These are phyloP conservation scores for Mucor piriformis DNA, from an alignment of 371 early-diverging fungal species.

Conservation along the genomic window DNA sequence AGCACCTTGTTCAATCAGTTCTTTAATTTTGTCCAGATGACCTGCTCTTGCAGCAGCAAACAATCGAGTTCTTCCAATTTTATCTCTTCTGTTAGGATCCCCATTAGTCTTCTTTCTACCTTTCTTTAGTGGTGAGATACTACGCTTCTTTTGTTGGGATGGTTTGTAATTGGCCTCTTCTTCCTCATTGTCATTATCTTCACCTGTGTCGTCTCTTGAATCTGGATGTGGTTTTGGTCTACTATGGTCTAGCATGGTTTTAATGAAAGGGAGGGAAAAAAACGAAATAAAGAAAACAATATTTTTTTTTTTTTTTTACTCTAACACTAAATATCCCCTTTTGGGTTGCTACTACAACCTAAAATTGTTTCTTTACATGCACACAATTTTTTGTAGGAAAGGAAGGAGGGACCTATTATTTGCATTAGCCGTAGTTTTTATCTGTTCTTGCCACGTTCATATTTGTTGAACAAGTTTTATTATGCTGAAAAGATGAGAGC, in stretches of 20 bases:
- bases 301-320: not conserved
- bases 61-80: conserved; percentile 61
- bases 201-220: too few species aligned
- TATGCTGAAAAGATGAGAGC: too few species aligned
- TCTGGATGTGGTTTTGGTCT: too few species aligned
- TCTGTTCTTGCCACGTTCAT: too few species aligned
- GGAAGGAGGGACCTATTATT: too few species aligned
- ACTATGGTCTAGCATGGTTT: too few species aligned
- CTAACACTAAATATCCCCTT: too few species aligned
- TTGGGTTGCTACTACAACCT: too few species aligned
- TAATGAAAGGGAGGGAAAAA: not conserved
- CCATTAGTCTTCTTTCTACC: conserved; percentile 4
- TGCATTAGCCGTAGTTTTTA: too few species aligned
- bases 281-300: not conserved
- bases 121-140: not conserved
- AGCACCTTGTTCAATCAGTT: conserved; percentile 52
- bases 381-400: too few species aligned
- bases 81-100: conserved; percentile 60
- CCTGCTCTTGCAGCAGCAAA: conserved; percentile 58
- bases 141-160: not conserved
- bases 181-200: conserved; percentile 15
- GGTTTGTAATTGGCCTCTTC: not conserved
- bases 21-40: conserved; percentile 50
- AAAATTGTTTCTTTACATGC: too few species aligned
- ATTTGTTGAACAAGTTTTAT: too few species aligned